These are phyloP conservation scores for Sergeia podlipaevii DNA, from an alignment of 208 protist species.

Conservation along the genomic window DNA sequence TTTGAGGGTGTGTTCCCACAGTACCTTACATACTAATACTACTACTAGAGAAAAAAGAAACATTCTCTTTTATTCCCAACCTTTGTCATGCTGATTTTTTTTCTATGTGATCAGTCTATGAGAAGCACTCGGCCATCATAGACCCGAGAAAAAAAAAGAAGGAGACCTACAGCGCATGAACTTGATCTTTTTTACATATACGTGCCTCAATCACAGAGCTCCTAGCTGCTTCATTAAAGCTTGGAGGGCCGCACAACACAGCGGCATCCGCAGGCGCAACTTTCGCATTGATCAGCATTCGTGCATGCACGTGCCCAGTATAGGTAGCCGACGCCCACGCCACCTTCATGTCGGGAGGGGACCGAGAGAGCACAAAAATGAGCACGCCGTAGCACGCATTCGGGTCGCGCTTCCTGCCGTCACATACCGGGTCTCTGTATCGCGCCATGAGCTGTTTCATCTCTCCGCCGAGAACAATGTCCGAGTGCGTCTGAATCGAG, in stretches of 20 bases:
- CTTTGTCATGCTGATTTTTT: too few relatives aligned
- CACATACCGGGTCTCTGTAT: slow-evolving; percentile 10
- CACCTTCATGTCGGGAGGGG: not conserved
- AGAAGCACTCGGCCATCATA: too few relatives aligned
- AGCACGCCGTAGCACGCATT: not conserved
- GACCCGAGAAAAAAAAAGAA: not conserved
- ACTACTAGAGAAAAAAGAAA: too few relatives aligned
- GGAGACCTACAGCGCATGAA: slow-evolving; percentile 20
- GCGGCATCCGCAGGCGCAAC: slow-evolving; percentile 13
- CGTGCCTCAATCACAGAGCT: slow-evolving; percentile 20
- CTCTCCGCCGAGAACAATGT: slow-evolving; percentile 41
- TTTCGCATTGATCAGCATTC: slow-evolving; percentile 10
- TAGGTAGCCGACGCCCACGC: slow-evolving; percentile 2
- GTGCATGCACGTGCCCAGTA: slow-evolving; percentile 1
- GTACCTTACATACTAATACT: too few relatives aligned
- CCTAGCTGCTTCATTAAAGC: slow-evolving; percentile 30
- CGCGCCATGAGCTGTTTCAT: slow-evolving; percentile 25
- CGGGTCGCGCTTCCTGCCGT: slow-evolving; percentile 2
- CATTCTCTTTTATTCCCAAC: too few relatives aligned
- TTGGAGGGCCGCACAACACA: slow-evolving; percentile 57
- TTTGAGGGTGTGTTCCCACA: too few relatives aligned
- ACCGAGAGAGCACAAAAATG: slow-evolving; percentile 3
- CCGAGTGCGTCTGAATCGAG: slow-evolving; percentile 26
- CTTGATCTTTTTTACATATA: slow-evolving; percentile 24
- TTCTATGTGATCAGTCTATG: too few relatives aligned